Evolutionary conservation across 139 green algal genomes (phyloP).

Genomic region (Tetradesmus lagerheimii): DNA sequence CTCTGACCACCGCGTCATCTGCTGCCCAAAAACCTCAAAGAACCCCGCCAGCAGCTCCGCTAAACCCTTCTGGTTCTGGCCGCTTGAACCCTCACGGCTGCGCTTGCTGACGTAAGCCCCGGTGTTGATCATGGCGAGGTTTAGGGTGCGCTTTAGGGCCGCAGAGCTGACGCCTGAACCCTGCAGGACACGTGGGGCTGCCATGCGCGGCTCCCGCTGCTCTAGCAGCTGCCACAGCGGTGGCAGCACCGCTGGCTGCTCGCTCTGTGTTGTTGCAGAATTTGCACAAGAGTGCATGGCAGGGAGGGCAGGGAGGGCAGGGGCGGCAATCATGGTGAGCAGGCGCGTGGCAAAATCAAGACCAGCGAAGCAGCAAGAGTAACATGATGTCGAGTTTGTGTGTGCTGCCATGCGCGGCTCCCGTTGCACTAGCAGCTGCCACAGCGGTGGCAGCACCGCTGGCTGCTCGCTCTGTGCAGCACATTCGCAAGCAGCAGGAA

Average conservation of each 20-base stretch:
- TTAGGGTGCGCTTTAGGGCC: background rate
- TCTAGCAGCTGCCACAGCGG: constrained; percentile 44
- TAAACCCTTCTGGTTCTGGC: background rate
- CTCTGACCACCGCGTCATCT: background rate
- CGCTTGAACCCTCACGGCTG: background rate
- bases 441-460: too few relatives aligned
- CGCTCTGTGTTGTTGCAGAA: constrained; percentile 4
- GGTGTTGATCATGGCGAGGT: background rate
- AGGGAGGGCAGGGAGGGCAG: too few relatives aligned
- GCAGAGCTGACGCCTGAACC: background rate
- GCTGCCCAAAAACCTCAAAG: constrained; percentile 8
- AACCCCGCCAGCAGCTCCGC: constrained; percentile 39
- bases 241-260: constrained; percentile 26
- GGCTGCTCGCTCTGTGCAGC: too few relatives aligned
- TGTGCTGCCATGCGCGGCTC: too few relatives aligned
- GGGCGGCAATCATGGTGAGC: background rate
- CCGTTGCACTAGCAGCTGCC: too few relatives aligned
- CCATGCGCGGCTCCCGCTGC: background rate
- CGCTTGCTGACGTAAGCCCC: background rate
- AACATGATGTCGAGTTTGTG: too few relatives aligned
- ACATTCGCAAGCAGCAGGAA: too few relatives aligned
- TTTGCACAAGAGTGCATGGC: background rate
- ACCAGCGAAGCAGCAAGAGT: background rate
- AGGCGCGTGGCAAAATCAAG: background rate
- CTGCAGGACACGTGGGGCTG: constrained; percentile 1